Base-by-base conservation (phyloP, 495 filamentous ascomycete species). In the Talaromyces nanjingensis region DNA sequence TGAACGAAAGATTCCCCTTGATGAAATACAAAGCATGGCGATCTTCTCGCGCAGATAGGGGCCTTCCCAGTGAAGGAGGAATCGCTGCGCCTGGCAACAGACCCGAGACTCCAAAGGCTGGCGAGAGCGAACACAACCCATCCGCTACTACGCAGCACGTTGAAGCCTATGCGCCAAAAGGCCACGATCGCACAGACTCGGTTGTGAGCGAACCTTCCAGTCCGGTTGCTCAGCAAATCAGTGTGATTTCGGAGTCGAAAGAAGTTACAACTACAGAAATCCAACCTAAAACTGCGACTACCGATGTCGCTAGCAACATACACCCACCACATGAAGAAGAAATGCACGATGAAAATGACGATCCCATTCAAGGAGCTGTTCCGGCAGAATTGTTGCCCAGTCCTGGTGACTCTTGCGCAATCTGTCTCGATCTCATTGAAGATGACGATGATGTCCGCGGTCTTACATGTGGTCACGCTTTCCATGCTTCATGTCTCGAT, bases 1-100 rank as follows among this genome's bases (percentile, higher is more conserved):
- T 98, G 49, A 97, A 99, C 71, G 92, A 96, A 68, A 89, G 94
- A 65, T 98, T 99, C 70, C 96, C 94, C 0, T 83, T 96, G 69
- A 86, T 86, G 54, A 98, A 98, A 75, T 99, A 99, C 78, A 98
- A 98, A 78, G 84, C 83, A 58, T 99, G 96, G 94, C 87, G 93
- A 63, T 84, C 91, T 12, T 84, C 84, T 42, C 89, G 96, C 62
- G 93, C 91, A 64, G 81, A 85, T 45, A 86, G 93, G 77, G 96
- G 93, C 31, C 77, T 97, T 54, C 86, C 94, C 25, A 88, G 91
- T 24, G 82, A 88, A 65, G 93, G 93, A 34, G 94, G 96, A 34
- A 89, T 98, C 60, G 86, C 85, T n/a, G 83, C 86, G 24, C 86
- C 92, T 31, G 82, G 70, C 39, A 74, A 66, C 49, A 65, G 69